Conservation (phyloP, 202 grass and related monocot genomes). For the Hordeum pubiflorum region DNA sequence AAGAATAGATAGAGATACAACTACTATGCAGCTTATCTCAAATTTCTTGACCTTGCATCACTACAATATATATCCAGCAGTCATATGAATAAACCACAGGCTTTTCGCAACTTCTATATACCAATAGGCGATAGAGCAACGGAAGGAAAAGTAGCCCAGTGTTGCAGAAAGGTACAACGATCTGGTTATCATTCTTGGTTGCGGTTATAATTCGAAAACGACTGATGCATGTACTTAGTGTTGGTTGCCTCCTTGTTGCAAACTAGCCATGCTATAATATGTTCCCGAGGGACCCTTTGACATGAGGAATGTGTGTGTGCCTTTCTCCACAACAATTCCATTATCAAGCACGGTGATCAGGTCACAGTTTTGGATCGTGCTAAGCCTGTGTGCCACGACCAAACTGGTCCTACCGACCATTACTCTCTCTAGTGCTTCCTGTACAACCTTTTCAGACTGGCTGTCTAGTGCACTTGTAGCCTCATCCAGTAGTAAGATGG, state of each 20-base stretch:
- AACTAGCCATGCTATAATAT: slow-evolving; percentile 57
- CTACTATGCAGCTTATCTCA: slow-evolving; percentile 5
- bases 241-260: slow-evolving; percentile 53
- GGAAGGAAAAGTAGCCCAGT: slow-evolving; percentile 3
- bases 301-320: slow-evolving; percentile 72
- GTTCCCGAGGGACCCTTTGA: slow-evolving; percentile 45
- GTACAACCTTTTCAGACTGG: slow-evolving; percentile 78
- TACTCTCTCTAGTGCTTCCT: slow-evolving; percentile 74
- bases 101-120: not conserved
- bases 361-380: slow-evolving; percentile 72
- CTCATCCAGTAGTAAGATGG: slow-evolving; percentile 77
- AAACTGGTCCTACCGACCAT: slow-evolving; percentile 83
- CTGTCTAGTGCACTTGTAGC: slow-evolving; percentile 82
- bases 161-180: not conserved
- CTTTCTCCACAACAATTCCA: slow-evolving; percentile 69
- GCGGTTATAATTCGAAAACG: not conserved
- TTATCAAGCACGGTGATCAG: slow-evolving; percentile 57
- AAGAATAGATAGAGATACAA: slow-evolving; percentile 14
- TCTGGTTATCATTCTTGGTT: not conserved
- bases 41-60: slow-evolving; percentile 7
- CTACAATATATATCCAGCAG: not conserved
- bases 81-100: slow-evolving; percentile 22
- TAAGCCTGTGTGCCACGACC: slow-evolving; percentile 77
- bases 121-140: not conserved
- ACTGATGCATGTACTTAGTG: not conserved